phyloP scores from a whole-genome alignment of 192 early-diverging fungal genomes.

The Coemansia asiatica region DNA sequence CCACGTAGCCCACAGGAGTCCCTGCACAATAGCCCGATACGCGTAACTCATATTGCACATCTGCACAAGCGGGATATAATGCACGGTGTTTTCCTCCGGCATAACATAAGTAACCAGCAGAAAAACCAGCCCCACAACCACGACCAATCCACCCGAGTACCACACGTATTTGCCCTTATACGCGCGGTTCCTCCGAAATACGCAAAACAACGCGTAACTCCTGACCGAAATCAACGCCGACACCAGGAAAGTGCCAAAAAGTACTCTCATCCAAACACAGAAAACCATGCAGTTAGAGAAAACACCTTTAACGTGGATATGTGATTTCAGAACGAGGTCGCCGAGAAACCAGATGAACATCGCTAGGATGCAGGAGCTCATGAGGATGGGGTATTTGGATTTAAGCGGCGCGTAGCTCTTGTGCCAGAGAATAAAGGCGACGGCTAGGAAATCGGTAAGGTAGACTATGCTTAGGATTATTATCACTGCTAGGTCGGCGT shows the following conservation, averaged over 20 bases:
- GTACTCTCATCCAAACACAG: slow-evolving; percentile 47
- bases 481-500: slow-evolving; percentile 36
- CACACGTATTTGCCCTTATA: slow-evolving; percentile 38
- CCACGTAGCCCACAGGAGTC: slow-evolving; percentile 46
- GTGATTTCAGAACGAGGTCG: slow-evolving; percentile 51
- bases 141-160: slow-evolving; percentile 14
- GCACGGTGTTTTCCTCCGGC: slow-evolving; percentile 22
- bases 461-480: slow-evolving; percentile 29
- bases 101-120: slow-evolving; percentile 35
- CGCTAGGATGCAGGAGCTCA: slow-evolving; percentile 30
- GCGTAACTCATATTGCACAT: slow-evolving; percentile 51
- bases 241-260: slow-evolving; percentile 39
- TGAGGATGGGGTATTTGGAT: slow-evolving; percentile 53
- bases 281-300: slow-evolving; percentile 47
- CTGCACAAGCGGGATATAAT: slow-evolving; percentile 33
- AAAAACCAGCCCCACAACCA: slow-evolving; percentile 21
- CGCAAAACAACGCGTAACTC: slow-evolving; percentile 50
- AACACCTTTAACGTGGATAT: slow-evolving; percentile 37
- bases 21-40: slow-evolving; percentile 43
- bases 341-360: slow-evolving; percentile 54
- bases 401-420: slow-evolving; percentile 56
- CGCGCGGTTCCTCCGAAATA: slow-evolving; percentile 40
- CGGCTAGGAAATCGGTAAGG: slow-evolving; percentile 28
- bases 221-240: slow-evolving; percentile 44
- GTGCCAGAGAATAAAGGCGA: slow-evolving; percentile 42